These are phyloP conservation scores for Arthrobotrys megalospora DNA, from an alignment of 2,329 filamentous ascomycete genomes.

Conservation along the genomic window DNA sequence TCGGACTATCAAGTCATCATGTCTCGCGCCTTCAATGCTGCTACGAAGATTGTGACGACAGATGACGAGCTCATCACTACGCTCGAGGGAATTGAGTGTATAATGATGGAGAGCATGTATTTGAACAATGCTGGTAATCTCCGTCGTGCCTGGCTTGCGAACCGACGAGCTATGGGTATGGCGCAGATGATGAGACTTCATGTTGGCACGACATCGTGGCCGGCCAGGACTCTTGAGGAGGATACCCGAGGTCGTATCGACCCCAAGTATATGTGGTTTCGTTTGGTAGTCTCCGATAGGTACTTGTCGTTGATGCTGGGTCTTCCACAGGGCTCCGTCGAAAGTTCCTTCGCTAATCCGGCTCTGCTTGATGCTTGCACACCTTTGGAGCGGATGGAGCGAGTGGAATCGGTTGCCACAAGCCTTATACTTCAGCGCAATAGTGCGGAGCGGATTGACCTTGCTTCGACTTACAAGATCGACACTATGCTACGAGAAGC, in stretches of 20 bases:
- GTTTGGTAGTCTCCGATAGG: conserved; percentile 69
- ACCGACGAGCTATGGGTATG: conserved; percentile 70
- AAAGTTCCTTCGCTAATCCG: conserved; percentile 67
- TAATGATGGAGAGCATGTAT: conserved; percentile 71
- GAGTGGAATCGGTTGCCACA: conserved; percentile 68
- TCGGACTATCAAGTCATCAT: conserved; percentile 17
- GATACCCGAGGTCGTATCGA: conserved; percentile 65
- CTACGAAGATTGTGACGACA: conserved; percentile 68
- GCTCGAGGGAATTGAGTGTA: conserved; percentile 71
- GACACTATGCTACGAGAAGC: conserved; percentile 69
- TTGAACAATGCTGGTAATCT: conserved; percentile 70
- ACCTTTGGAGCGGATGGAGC: conserved; percentile 69
- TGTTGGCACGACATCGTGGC: conserved; percentile 65
- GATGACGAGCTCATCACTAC: conserved; percentile 70
- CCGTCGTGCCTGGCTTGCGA: conserved; percentile 70
- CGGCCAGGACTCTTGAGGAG: conserved; percentile 65
- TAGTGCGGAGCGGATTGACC: conserved; percentile 65
- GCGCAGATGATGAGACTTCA: conserved; percentile 72
- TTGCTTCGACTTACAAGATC: conserved; percentile 70
- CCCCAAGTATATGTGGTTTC: conserved; percentile 69
- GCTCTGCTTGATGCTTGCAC: conserved; percentile 65
- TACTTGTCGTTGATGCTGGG: conserved; percentile 71
- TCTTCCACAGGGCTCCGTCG: conserved; percentile 69
- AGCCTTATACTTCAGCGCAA: conserved; percentile 71
- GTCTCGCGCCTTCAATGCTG: conserved; percentile 65